Evolutionary conservation across 2,329 filamentous ascomycete genomes (phyloP), one percentile per base, ranked within the genome.

Genomic region (Monosporascus sp.): DNA sequence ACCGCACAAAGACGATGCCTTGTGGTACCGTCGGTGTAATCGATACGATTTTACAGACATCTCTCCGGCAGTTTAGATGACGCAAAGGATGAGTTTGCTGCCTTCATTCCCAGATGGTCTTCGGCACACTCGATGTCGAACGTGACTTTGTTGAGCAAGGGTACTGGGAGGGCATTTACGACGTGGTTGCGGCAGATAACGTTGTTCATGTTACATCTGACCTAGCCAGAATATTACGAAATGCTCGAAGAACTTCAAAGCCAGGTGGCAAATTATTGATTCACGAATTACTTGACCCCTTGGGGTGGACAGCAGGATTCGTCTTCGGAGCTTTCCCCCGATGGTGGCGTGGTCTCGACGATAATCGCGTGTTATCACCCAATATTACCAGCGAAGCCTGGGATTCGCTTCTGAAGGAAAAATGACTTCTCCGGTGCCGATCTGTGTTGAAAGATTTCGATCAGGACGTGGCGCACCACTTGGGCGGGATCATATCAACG

Each of bases 261-360:
- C 14, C n/a, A n/a, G 38, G 38, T 8, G 38, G 38, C 38, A 20
- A 41, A 19, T n/a, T 41, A n/a, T 9, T 41, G n/a, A 17, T 41
- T 1, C 38, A 41, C 5, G n/a, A 41, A 41, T 22, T 9, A 1
- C 8, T 20, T 3, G 7, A 8, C 17, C 38, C 16, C 17, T 9
- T 5, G 8, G 16, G 38, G 20, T n/a, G 14, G 4, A 19, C 14
- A 1, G n/a, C 20, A 9, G 38, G 38, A 19, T 41, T 41, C 20
- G 38, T 58, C 11, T 50, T 58, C 16, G 55, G 56, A 1, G 24
- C 8, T 16, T 44, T 60, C 0, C 50, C 52, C 0, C 49, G 58
- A 14, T 70, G 68, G 65, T 68, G 64, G 62, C 48, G 63, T 4
- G 64, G 63, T 16, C 37, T 48, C 1, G 53, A 62, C 2, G 65